A percentile compares a stretch with the other conserved stretches of the same genome.
Conservation (phyloP, 768 basidiomycete genomes). For the Lactifluus pinguis region DNA sequence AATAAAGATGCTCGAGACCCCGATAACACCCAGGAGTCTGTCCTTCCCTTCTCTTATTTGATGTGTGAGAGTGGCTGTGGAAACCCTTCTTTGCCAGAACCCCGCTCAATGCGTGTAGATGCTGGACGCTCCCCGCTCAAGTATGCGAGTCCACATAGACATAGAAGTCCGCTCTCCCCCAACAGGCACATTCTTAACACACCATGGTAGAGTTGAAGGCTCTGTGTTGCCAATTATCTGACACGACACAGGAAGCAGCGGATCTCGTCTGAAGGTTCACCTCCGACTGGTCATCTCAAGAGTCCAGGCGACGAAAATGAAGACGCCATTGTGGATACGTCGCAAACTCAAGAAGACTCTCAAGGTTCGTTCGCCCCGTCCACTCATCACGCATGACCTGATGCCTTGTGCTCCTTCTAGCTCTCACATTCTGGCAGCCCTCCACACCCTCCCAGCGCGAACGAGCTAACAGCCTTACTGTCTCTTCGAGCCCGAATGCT, state of each 20-base stretch:
- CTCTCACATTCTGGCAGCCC: conserved; percentile 11
- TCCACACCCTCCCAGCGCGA: conserved; percentile 9
- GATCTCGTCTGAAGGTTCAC: background rate
- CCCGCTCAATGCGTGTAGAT: background rate
- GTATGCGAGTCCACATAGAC: background rate
- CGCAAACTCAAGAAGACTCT: conserved; percentile 19
- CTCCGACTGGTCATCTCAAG: background rate
- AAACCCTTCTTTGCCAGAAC: background rate
- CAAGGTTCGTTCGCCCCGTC: conserved; percentile 4
- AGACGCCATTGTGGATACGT: background rate
- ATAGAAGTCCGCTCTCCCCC: background rate
- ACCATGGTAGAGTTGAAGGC: background rate
- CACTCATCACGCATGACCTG: background rate
- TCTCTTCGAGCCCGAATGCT: background rate
- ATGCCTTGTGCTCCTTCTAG: background rate
- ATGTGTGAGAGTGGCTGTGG: background rate
- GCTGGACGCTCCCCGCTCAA: background rate
- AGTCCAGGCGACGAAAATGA: conserved; percentile 1
- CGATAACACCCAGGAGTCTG: conserved; percentile 5
- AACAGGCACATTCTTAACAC: conserved; percentile 6
- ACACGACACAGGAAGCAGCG: background rate
- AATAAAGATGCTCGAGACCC: conserved; percentile 9
- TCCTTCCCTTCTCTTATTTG: background rate
- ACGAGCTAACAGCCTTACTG: background rate
- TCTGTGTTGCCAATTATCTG: background rate